Evolutionary conservation across 1,284 basidiomycete species (phyloP).

Genomic region (Cutaneotrichosporon cutaneum): DNA sequence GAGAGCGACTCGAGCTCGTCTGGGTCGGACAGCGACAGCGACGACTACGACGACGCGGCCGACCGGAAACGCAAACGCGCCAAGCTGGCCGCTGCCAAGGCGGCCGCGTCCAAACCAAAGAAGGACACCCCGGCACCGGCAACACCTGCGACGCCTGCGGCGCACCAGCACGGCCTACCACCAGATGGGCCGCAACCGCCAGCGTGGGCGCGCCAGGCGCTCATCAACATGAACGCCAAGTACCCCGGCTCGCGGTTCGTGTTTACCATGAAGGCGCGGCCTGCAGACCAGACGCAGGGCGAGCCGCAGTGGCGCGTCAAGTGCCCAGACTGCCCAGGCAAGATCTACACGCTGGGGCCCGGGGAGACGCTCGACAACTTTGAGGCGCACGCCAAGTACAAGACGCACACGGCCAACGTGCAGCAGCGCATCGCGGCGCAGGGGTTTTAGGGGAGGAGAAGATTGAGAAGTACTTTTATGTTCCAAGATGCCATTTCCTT

Average conservation of each 20-base stretch:
- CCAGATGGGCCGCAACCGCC: conserved; percentile 56
- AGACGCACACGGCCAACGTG: conserved; percentile 65
- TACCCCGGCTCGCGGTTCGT: conserved; percentile 84
- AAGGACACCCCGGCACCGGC: conserved; percentile 9
- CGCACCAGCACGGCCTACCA: neutral
- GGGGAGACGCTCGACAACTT: conserved; percentile 87
- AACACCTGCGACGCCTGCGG: conserved; percentile 13
- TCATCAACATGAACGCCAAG: conserved; percentile 64
- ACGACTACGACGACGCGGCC: conserved; percentile 25
- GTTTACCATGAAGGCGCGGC: conserved; percentile 61
- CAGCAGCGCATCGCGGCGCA: conserved; percentile 34
- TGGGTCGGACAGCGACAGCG: conserved; percentile 25
- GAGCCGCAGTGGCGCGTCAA: conserved; percentile 85
- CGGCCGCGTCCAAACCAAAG: conserved; percentile 5
- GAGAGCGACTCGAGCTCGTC: conserved; percentile 32
- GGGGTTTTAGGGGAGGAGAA: neutral
- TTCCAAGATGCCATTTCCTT: conserved; percentile 2
- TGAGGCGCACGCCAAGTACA: conserved; percentile 83
- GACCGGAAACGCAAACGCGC: conserved; percentile 16
- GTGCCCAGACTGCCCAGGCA: conserved; percentile 74
- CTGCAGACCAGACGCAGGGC: conserved; percentile 54
- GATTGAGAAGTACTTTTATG: neutral
- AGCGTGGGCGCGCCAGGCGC: conserved; percentile 66
- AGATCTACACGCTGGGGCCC: conserved; percentile 91
- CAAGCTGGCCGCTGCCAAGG: conserved; percentile 10